Base-by-base conservation (phyloP, 2,329 filamentous ascomycete genomes). In the Xylariales sp. region DNA sequence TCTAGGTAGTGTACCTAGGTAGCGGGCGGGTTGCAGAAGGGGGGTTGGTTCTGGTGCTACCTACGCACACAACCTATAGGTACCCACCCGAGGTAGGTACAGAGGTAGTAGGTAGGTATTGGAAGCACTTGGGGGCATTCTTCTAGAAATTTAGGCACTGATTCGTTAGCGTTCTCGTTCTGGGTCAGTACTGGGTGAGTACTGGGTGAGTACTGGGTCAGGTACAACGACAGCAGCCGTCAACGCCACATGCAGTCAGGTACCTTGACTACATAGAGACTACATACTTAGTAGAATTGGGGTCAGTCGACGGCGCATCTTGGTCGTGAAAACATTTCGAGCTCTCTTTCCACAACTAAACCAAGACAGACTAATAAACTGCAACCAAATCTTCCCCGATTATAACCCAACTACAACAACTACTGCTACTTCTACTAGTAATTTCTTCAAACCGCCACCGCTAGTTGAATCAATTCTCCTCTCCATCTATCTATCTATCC, bases 311-410 rank as follows among this genome's bases (percentile, higher is more conserved):
- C 58, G 68, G 68, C 68, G 68, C 65, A 69, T 68, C 39, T 52
- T 62, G 68, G 73, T 70, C 64, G 74, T 69, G 72, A 73, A 75
- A 75, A 75, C 74, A 75, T 75, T 75, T 75, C 68, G 70, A 73
- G 62, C 58, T 73, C 57, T 68, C 52, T 65, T 62, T 23, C 23
- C 70, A 68, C 68, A 70, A 67, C 68, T 67, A 70, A 70, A 69
- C 62, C 62, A 64, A 63, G 45, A 60, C 59, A 39, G n/a, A 67
- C 64, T 67, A 57, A 65, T 60, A 28, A 64, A 66, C 59, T 65
- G 58, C 65, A 67, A 69, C 62, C 60, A 67, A 63, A 62, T 69
- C 62, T 58, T 62, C 45, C 52, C 60, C 66, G 18, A 63, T 67
- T n/a, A 55, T 65, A 43, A 50, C 48, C 54, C 65, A 65, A 57